phyloP scores from a whole-genome alignment of 2,329 filamentous ascomycete species.

The Colletotrichum godetiae region DNA sequence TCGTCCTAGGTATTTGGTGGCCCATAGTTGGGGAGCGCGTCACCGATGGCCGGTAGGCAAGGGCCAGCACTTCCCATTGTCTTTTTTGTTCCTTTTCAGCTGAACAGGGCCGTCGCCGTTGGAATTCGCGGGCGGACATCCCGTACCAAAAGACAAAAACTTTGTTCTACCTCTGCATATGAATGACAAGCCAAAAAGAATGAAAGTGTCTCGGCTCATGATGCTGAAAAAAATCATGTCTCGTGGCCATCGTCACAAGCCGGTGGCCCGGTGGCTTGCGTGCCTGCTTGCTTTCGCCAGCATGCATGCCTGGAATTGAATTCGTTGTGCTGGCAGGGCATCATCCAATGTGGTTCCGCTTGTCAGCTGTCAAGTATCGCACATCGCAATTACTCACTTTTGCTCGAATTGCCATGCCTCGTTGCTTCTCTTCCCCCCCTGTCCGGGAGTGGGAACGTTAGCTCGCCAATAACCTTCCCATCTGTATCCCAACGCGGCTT shows the following conservation, averaged over 20 bases:
- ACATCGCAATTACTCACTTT: constrained; percentile 17
- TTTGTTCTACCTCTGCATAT: constrained; percentile 2
- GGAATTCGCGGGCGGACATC: constrained; percentile 1
- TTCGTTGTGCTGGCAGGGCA: not conserved
- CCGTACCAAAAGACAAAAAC: not conserved
- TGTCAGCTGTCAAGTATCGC: constrained; percentile 20
- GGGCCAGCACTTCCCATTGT: not conserved
- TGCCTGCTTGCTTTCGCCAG: not conserved
- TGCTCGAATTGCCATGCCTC: constrained; percentile 20
- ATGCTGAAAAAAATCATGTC: not conserved
- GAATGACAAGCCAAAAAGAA: not conserved
- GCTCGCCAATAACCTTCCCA: constrained; percentile 11
- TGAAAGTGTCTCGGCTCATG: constrained; percentile 20
- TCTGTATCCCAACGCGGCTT: constrained; percentile 15
- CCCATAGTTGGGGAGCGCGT: not conserved
- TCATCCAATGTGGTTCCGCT: not conserved
- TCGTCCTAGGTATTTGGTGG: not conserved
- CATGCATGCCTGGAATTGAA: not conserved
- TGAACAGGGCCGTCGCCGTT: constrained; percentile 14
- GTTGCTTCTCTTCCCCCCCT: not conserved
- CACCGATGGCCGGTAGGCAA: not conserved
- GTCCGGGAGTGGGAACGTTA: constrained; percentile 20
- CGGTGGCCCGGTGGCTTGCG: not conserved
- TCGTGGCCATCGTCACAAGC: constrained; percentile 11
- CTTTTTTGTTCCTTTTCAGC: constrained; percentile 14